Evolutionary conservation across 2,329 filamentous ascomycete species (phyloP).

Genomic region (Ilyonectria destructans): DNA sequence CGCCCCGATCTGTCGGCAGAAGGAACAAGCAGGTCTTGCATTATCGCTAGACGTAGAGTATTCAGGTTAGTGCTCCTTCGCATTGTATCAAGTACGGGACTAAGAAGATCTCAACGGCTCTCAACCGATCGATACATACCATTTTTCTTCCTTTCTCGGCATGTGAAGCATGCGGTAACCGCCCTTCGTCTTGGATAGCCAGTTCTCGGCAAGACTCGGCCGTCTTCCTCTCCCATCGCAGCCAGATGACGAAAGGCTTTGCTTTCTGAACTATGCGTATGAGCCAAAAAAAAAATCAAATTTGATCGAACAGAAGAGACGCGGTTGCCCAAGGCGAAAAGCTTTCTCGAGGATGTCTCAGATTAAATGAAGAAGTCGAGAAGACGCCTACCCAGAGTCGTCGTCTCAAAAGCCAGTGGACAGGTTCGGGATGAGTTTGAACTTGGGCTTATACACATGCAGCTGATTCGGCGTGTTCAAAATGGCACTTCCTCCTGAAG

Average conservation of each 20-base stretch:
- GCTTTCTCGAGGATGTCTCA: no score
- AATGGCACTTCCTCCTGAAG: no score
- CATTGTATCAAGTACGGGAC: neutral
- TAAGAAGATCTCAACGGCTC: no score
- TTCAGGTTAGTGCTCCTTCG: neutral
- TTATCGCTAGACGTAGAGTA: neutral
- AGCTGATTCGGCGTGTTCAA: no score
- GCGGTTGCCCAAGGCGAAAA: no score
- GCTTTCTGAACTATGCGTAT: no score
- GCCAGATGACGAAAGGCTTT: neutral
- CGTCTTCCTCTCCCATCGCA: neutral
- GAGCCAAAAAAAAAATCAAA: no score
- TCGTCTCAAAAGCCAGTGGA: no score
- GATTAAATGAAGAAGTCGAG: no score
- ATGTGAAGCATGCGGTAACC: neutral
- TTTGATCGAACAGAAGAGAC: no score
- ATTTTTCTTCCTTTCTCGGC: neutral
- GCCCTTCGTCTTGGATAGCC: constrained; percentile 1
- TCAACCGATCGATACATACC: neutral
- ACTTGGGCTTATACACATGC: no score
- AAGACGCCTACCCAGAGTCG: no score
- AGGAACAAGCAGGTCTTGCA: neutral
- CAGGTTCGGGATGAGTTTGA: neutral
- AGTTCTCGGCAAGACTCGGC: neutral
- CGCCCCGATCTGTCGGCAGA: neutral